phyloP scores from a whole-genome alignment of 176 grass and related monocot species.

The Musa beccarii region DNA sequence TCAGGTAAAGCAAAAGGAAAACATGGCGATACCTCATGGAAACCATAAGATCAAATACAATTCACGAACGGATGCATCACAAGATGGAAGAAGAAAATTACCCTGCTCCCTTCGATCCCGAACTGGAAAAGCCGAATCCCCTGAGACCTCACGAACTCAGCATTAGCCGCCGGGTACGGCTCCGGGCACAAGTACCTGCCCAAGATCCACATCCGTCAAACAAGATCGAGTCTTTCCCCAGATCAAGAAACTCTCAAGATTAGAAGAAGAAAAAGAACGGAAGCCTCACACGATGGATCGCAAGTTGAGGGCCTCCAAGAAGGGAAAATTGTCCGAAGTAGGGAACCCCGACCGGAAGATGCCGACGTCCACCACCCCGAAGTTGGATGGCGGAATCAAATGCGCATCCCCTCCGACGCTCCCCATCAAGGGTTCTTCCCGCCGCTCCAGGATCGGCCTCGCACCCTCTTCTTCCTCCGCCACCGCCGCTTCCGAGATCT shows the following conservation, averaged over 20 bases:
- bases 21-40: neutral
- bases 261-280: neutral
- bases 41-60: neutral
- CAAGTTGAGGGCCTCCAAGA: slow-evolving; percentile 15
- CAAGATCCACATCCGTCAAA: neutral
- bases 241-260: neutral
- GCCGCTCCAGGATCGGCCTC: neutral
- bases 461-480: neutral
- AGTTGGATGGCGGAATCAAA: slow-evolving; percentile 10
- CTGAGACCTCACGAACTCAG: slow-evolving; percentile 18
- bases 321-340: neutral
- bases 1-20: neutral
- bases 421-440: neutral
- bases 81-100: neutral
- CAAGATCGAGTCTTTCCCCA: neutral
- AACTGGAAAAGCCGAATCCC: slow-evolving; percentile 26
- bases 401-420: neutral
- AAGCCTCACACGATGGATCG: slow-evolving; percentile 23
- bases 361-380: slow-evolving; percentile 17
- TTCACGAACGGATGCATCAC: too few relatives aligned
- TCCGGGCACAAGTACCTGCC: slow-evolving; percentile 25
- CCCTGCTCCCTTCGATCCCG: slow-evolving; percentile 26
- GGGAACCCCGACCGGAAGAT: slow-evolving; percentile 24
- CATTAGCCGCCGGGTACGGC: slow-evolving; percentile 22
- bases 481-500: neutral